A percentile compares a stretch with the other conserved stretches of the same genome.
Conservation (phyloP, 179 eudicot genomes). For the Dionaea muscipula region DNA sequence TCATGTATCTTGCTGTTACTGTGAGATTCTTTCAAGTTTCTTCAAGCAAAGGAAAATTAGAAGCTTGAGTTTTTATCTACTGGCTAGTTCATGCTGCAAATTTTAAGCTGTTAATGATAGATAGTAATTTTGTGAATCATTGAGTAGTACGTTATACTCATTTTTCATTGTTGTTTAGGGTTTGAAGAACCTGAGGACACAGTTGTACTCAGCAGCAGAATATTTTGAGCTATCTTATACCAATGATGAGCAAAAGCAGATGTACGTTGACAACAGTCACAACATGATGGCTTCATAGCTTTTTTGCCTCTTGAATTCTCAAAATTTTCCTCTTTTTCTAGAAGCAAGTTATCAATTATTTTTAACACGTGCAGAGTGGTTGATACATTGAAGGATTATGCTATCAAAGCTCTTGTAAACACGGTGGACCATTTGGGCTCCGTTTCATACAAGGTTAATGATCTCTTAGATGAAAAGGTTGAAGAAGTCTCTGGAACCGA, state of each 20-base stretch:
- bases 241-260: slow-evolving; percentile 68
- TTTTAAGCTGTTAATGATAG: too few species aligned
- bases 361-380: slow-evolving; percentile 46
- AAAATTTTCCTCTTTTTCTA: neutral
- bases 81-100: too few species aligned
- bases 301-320: too few species aligned
- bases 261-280: slow-evolving; percentile 55
- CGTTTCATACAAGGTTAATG: slow-evolving; percentile 64
- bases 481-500: slow-evolving; percentile 68
- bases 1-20: neutral
- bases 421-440: slow-evolving; percentile 94
- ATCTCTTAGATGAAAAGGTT: slow-evolving; percentile 65
- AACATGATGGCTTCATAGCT: too few species aligned
- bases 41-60: too few species aligned
- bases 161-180: slow-evolving; percentile 31
- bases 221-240: slow-evolving; percentile 75
- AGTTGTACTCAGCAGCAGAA: slow-evolving; percentile 86
- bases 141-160: neutral
- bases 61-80: too few species aligned
- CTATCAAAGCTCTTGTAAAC: slow-evolving; percentile 76
- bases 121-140: neutral
- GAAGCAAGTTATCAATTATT: neutral
- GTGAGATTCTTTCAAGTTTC: neutral
- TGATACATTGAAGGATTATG: slow-evolving; percentile 69
- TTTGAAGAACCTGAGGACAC: slow-evolving; percentile 70